Conservation (phyloP, 2,329 filamentous ascomycete species). For the Fusarium concolor region DNA sequence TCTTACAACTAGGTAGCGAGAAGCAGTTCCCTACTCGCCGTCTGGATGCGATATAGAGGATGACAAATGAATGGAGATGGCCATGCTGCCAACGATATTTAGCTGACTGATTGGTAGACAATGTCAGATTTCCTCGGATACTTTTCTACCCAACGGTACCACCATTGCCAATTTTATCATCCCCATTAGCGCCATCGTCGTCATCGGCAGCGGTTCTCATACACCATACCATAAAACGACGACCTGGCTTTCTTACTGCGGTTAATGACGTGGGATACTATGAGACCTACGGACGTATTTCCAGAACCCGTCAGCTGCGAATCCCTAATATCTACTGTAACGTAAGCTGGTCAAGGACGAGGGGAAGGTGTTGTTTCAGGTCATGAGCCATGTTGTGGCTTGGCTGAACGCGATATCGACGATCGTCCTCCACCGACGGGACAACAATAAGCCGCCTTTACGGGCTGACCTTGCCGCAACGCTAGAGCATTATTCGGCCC, state of each 20-base stretch:
- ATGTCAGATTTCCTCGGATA: background rate
- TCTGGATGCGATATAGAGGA: slow-evolving; percentile 8
- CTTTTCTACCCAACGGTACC: background rate
- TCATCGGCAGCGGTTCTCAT: too few species aligned
- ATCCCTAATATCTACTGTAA: background rate
- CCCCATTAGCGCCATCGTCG: too few species aligned
- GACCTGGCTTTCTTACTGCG: too few species aligned
- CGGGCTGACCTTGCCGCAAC: background rate
- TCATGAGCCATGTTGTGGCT: background rate
- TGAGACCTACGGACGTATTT: too few species aligned
- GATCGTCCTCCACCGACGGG: background rate
- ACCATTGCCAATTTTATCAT: too few species aligned
- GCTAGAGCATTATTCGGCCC: background rate
- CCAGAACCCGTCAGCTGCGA: background rate
- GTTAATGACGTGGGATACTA: too few species aligned
- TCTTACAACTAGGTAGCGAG: background rate
- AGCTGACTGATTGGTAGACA: background rate
- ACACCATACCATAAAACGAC: too few species aligned
- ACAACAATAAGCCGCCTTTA: background rate
- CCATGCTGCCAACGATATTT: background rate
- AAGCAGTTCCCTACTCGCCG: background rate
- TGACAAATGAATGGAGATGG: slow-evolving; percentile 2
- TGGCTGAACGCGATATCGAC: background rate
- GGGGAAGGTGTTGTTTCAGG: background rate
- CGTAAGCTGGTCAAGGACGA: background rate